Evolutionary conservation across 2,329 filamentous ascomycete species (phyloP).

Genomic region (Fusarium mundagurra): DNA sequence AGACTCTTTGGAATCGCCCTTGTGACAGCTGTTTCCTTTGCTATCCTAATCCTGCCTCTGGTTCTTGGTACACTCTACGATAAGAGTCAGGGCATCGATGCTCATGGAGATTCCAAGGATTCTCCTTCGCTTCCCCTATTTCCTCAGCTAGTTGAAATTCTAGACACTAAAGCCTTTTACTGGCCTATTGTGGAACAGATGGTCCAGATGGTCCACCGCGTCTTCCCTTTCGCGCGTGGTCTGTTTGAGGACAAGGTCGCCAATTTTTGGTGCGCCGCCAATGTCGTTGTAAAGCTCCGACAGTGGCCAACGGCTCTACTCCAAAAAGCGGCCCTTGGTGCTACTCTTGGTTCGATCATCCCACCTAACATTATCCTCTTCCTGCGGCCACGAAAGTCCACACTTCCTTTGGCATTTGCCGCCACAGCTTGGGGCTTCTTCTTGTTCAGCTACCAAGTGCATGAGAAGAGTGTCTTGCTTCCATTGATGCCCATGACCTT

Average conservation of each 20-base stretch:
- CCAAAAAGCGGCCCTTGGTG: constrained; percentile 77
- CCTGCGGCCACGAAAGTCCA: constrained; percentile 76
- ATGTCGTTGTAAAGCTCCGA: constrained; percentile 88
- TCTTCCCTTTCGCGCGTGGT: constrained; percentile 95
- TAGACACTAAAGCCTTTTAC: constrained; percentile 73
- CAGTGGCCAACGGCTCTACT: constrained; percentile 76
- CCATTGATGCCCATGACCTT: constrained; percentile 94
- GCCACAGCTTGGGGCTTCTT: constrained; percentile 96
- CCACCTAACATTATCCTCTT: constrained; percentile 85
- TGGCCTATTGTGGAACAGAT: constrained; percentile 82
- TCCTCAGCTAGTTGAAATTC: constrained; percentile 63
- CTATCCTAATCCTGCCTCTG: constrained; percentile 78
- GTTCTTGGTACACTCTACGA: constrained; percentile 77
- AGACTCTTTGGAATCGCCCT: constrained; percentile 80
- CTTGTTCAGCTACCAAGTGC: constrained; percentile 96
- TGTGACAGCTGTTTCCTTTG: constrained; percentile 78
- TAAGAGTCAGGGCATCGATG: constrained; percentile 68
- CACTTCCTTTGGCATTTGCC: constrained; percentile 83
- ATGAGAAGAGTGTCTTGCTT: constrained; percentile 95
- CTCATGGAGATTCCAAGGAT: constrained; percentile 65
- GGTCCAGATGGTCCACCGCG: constrained; percentile 85
- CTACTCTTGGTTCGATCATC: constrained; percentile 80
- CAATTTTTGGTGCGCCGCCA: constrained; percentile 95
- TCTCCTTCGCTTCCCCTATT: constrained; percentile 71
- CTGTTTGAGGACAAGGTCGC: constrained; percentile 99